Conservation (phyloP, 306 rosid genomes). For the Cicer chorassanicum region DNA sequence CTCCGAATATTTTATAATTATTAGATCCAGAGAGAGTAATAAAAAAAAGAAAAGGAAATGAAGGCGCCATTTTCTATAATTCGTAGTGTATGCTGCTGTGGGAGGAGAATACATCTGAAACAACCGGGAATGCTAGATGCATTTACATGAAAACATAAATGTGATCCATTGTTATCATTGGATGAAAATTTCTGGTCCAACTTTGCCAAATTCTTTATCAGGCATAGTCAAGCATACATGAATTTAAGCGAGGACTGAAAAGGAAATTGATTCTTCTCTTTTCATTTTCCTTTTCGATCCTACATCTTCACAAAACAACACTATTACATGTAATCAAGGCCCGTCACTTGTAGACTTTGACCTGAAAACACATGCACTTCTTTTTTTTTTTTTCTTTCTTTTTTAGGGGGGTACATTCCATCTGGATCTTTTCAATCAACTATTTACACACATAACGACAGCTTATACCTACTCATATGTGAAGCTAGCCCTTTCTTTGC, state of each 20-base stretch:
- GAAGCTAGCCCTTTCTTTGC: constrained; percentile 52
- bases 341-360: constrained; percentile 86
- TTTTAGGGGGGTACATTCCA: too few species aligned
- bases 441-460: constrained; percentile 73
- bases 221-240: constrained; percentile 13
- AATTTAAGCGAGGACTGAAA: constrained; percentile 32
- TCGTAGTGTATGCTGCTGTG: neutral
- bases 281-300: constrained; percentile 42
- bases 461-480: constrained; percentile 54
- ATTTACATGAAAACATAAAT: constrained; percentile 6
- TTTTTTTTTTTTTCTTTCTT: neutral
- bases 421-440: constrained; percentile 60
- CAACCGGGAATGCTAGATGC: neutral
- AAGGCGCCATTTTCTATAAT: neutral
- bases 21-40: too few species aligned
- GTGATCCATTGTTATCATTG: constrained; percentile 1
- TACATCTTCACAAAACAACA: constrained; percentile 57
- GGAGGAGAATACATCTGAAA: neutral
- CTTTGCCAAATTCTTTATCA: constrained; percentile 27
- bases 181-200: constrained; percentile 14
- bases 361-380: constrained; percentile 63
- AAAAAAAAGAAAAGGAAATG: neutral
- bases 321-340: constrained; percentile 64
- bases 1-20: too few species aligned
- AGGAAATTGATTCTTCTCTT: constrained; percentile 16